phyloP scores from a whole-genome alignment of 139 green algal genomes.

The Astrephomene gubernaculifera region DNA sequence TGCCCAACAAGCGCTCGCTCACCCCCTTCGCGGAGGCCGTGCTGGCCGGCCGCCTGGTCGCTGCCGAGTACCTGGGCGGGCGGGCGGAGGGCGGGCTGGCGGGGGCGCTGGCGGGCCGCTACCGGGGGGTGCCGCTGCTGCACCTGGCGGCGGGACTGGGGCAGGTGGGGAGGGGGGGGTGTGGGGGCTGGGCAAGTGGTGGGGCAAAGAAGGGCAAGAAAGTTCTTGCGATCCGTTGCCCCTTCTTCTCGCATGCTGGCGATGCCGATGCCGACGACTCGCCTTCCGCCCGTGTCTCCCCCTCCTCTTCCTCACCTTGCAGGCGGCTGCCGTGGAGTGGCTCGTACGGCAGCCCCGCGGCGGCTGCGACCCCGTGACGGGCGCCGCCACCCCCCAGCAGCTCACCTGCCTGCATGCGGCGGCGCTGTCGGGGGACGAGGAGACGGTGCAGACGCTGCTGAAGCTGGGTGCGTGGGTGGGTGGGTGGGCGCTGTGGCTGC shows the following conservation, averaged over 20 bases:
- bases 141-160: constrained; percentile 60
- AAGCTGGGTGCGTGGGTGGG: constrained; percentile 22
- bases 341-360: constrained; percentile 26
- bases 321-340: constrained; percentile 28
- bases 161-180: background rate
- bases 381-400: constrained; percentile 43
- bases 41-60: constrained; percentile 46
- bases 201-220: too few relatives aligned
- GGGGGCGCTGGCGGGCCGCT: background rate
- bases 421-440: constrained; percentile 50
- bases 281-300: too few relatives aligned
- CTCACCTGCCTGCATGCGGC: constrained; percentile 62
- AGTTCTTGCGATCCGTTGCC: too few relatives aligned
- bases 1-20: constrained; percentile 73
- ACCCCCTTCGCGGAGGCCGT: constrained; percentile 73
- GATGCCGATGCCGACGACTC: too few relatives aligned
- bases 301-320: too few relatives aligned
- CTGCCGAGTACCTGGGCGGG: constrained; percentile 37
- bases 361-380: background rate
- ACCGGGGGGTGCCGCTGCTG: constrained; percentile 31
- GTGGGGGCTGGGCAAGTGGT: too few relatives aligned
- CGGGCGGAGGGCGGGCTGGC: constrained; percentile 22
- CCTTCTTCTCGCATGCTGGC: too few relatives aligned
- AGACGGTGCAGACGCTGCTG: constrained; percentile 60
- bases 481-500: background rate